phyloP scores from a whole-genome alignment of 108 stramenopile genomes.

The Nitzschia sp. region DNA sequence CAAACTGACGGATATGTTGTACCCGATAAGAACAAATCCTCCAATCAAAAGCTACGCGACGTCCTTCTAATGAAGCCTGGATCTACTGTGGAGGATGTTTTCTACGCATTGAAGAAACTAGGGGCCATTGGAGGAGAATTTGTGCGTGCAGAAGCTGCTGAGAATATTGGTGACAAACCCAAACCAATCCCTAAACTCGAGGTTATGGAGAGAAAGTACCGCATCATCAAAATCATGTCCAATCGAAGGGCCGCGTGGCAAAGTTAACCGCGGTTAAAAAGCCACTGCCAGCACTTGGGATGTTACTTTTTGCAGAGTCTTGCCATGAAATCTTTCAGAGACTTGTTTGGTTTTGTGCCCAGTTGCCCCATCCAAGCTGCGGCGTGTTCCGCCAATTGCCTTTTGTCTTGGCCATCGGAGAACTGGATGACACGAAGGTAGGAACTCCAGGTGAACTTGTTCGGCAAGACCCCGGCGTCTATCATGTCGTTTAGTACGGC shows the following conservation, averaged over 20 bases:
- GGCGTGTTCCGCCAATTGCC: background rate
- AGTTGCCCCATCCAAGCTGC: background rate
- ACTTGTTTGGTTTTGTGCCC: background rate
- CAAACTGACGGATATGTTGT: slow-evolving; percentile 33
- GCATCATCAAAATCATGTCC: slow-evolving; percentile 82
- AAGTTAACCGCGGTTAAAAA: background rate
- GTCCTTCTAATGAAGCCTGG: slow-evolving; percentile 81
- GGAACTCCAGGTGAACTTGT: background rate
- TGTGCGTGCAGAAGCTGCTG: slow-evolving; percentile 77
- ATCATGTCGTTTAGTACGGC: background rate
- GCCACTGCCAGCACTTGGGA: background rate
- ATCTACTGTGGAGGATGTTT: slow-evolving; percentile 84
- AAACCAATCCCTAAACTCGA: slow-evolving; percentile 67
- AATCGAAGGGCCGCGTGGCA: slow-evolving; percentile 75
- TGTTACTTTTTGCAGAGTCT: background rate
- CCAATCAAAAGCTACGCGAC: slow-evolving; percentile 50
- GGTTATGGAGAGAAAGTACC: slow-evolving; percentile 46
- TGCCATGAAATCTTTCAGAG: background rate
- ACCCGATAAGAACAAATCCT: slow-evolving; percentile 8
- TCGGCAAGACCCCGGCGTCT: background rate
- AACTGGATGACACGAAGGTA: background rate
- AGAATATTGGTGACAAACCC: slow-evolving; percentile 60
- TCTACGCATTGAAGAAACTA: slow-evolving; percentile 56
- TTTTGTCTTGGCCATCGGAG: background rate
- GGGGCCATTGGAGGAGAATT: slow-evolving; percentile 82